Percentiles rank a stretch among this genome's conserved stretches.
These are phyloP conservation scores for Tricholoma hemisulphureum DNA, from an alignment of 768 basidiomycete genomes.

Conservation along the genomic window DNA sequence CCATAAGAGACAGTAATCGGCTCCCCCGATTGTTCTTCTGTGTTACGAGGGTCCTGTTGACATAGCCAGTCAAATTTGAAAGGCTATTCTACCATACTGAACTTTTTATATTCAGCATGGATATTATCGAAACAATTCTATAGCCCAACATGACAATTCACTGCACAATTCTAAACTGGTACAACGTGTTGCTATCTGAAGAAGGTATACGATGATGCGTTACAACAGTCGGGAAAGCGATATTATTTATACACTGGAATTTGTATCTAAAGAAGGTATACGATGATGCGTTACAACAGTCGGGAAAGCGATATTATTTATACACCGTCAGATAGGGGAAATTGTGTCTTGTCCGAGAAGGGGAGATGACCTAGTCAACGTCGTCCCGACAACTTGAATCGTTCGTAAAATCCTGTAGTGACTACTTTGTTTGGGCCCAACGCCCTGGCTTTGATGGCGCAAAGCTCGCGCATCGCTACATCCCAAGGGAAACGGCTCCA, in stretches of 20 bases:
- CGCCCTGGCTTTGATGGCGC: constrained; percentile 48
- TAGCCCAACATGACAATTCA: too few species aligned
- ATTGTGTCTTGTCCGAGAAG: neutral
- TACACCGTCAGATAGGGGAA: neutral
- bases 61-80: too few species aligned
- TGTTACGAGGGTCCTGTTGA: too few species aligned
- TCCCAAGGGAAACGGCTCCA: constrained; percentile 51
- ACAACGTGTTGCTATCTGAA: neutral
- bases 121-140: too few species aligned
- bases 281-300: neutral
- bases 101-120: too few species aligned
- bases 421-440: constrained; percentile 40
- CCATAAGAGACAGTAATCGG: too few species aligned
- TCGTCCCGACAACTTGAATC: constrained; percentile 27
- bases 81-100: too few species aligned
- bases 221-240: too few species aligned
- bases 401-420: constrained; percentile 40
- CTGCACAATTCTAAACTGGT: neutral
- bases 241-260: too few species aligned
- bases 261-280: neutral
- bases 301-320: neutral
- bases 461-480: constrained; percentile 48
- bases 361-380: constrained; percentile 2
- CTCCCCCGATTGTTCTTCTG: too few species aligned
- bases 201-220: neutral